Conservation (phyloP, 805 yeast species). For the Kurtzmaniella fragi region DNA sequence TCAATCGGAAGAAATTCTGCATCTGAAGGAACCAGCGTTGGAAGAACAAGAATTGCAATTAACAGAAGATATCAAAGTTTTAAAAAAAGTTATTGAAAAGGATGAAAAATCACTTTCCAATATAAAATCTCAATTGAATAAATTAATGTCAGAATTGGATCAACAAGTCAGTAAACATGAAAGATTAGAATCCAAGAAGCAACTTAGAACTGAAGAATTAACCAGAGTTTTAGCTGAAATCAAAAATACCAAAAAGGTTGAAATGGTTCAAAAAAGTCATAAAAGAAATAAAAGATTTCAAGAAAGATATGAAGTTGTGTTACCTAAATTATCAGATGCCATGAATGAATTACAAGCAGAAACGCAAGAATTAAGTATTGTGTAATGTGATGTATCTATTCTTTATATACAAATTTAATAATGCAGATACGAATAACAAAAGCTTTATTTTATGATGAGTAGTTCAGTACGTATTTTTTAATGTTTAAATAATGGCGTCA, state of each 20-base stretch:
- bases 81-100: constrained; percentile 16
- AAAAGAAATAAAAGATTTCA: constrained; percentile 21
- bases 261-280: constrained; percentile 15
- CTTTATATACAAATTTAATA: constrained; percentile 1
- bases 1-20: constrained; percentile 10
- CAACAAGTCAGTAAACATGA: constrained; percentile 20
- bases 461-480: too few species aligned
- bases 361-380: constrained; percentile 6
- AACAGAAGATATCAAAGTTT: constrained; percentile 14
- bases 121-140: constrained; percentile 16
- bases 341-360: constrained; percentile 15
- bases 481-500: too few species aligned
- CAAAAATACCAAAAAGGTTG: constrained; percentile 17
- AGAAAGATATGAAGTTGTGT: constrained; percentile 31
- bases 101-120: constrained; percentile 20
- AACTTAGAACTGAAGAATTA: constrained; percentile 14
- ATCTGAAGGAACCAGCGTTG: constrained; percentile 6
- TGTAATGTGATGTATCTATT: neutral
- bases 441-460: too few species aligned
- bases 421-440: neutral
- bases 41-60: constrained; percentile 15
- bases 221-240: neutral
- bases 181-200: constrained; percentile 18
- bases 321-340: constrained; percentile 25
- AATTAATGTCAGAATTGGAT: constrained; percentile 16